A percentile compares a stretch with the other conserved stretches of the same genome.
Evolutionary conservation across 1,284 basidiomycete genomes (phyloP).

Genomic region (Schizopora paradoxa): DNA sequence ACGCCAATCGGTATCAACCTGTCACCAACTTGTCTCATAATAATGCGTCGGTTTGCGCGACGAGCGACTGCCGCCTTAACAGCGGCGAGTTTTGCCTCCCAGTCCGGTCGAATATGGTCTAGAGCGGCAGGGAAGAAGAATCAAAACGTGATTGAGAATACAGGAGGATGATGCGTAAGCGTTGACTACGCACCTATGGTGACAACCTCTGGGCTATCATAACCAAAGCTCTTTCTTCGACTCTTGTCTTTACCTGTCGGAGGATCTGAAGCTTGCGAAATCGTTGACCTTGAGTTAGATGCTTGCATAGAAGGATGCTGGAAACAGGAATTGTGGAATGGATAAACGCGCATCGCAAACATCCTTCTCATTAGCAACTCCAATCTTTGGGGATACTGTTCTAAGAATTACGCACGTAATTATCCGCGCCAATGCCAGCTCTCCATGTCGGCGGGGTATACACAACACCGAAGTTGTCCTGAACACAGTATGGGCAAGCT

Average conservation of each 20-base stretch:
- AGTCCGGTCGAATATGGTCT: constrained; percentile 94
- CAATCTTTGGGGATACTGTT: neutral
- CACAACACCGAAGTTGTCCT: constrained; percentile 92
- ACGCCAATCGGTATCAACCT: constrained; percentile 95
- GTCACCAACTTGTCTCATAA: constrained; percentile 98
- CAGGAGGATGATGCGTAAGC: neutral
- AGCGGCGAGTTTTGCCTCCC: constrained; percentile 88
- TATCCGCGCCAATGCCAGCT: constrained; percentile 66
- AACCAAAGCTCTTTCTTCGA: constrained; percentile 73
- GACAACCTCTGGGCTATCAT: constrained; percentile 81
- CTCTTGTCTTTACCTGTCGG: constrained; percentile 53
- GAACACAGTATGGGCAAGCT: constrained; percentile 95
- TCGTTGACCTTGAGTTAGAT: constrained; percentile 42
- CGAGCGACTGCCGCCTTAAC: constrained; percentile 84
- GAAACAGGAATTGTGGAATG: neutral
- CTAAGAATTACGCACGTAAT: constrained; percentile 42
- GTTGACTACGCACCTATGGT: constrained; percentile 64
- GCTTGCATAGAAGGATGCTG: constrained; percentile 23
- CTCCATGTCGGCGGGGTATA: constrained; percentile 84
- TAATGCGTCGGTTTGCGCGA: constrained; percentile 90
- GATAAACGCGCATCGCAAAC: neutral
- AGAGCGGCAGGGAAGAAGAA: constrained; percentile 17
- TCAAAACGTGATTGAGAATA: neutral
- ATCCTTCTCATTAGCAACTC: neutral
- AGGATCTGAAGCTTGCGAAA: constrained; percentile 28